Base-by-base conservation (phyloP, 352 stramenopile genomes). In the Phytophthora pluvialis region DNA sequence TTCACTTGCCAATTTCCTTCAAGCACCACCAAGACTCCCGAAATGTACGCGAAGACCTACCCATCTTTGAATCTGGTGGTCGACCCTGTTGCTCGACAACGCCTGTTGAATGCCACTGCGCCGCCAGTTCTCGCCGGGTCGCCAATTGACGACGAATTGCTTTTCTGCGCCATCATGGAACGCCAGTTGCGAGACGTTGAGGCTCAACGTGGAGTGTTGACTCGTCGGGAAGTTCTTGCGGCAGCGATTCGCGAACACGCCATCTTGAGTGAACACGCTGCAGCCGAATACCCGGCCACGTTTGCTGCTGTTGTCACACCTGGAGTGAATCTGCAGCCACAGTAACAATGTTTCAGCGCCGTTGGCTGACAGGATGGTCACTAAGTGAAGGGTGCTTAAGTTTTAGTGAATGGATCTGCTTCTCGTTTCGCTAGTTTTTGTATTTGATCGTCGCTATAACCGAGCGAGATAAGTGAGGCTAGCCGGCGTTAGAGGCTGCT, bases 31-130 rank as follows among this genome's bases (percentile, higher is more conserved):
- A 56, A 3, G 11, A 11, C 9, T 48, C n/a, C n/a, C n/a, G n/a
- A n/a, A n/a, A 67, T 67, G 60, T 67, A 67, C 42, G 49, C 50
- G n/a, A 67, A 61, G 43, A 67, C 60, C 4, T 67, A 67, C 21
- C 60, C 60, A 26, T 38, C 50, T 43, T 36, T 67, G 13, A 49
- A 55, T 29, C 50, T 33, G 9, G 60, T 67, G 49, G 43, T 28
- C 3, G 42, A 67, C 25, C 31, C 58, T 52, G 49, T 13, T 42
- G 36, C 58, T 12, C 58, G 58, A 32, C 60, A 62, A 28, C 60
- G 60, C 13, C 32, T 67, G 21, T 4, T 51, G 9, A n/a, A 62
- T 39, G 31, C 60, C 6, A 51, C 50, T 31, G 60, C 60, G 9
- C 60, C 60, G 5, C 50, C 60, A n/a, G 32, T 67, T 35, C 10